These are phyloP conservation scores for Rosa lucieae DNA, from an alignment of 306 rosid species.

Conservation along the genomic window DNA sequence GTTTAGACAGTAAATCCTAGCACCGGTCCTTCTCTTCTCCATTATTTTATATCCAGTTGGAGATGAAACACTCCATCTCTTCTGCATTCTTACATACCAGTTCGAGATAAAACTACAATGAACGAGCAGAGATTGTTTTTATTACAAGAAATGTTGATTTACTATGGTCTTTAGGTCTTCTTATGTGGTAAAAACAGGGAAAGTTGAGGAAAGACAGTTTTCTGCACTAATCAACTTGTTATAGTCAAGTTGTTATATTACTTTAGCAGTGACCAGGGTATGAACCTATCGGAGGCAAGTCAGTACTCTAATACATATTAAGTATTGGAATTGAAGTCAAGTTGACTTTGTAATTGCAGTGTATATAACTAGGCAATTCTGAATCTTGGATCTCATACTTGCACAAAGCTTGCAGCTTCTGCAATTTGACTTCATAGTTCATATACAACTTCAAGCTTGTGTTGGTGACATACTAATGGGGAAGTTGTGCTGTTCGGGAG, in stretches of 20 bases:
- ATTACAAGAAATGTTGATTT: not conserved
- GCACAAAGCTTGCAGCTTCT: not conserved
- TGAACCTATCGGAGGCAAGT: not conserved
- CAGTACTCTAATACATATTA: not conserved
- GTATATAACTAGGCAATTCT: not conserved
- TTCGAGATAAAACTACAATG: not conserved
- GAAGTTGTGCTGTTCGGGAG: slow-evolving; percentile 22
- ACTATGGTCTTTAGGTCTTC: too few species aligned
- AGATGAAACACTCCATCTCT: not conserved
- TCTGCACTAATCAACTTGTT: not conserved
- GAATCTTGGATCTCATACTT: slow-evolving; percentile 4
- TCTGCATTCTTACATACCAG: not conserved
- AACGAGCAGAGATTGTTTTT: not conserved
- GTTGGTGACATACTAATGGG: slow-evolving; percentile 14
- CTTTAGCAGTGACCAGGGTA: not conserved
- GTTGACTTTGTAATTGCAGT: not conserved
- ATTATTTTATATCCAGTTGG: not conserved
- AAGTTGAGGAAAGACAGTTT: not conserved
- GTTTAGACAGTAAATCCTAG: not conserved
- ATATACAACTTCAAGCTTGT: not conserved
- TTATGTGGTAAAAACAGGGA: not conserved
- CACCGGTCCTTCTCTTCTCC: not conserved
- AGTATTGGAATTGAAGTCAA: not conserved
- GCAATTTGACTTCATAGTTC: not conserved
- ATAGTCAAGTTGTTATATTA: not conserved